Base-by-base conservation (phyloP, 2,329 filamentous ascomycete species). In the Alternaria angustiovoidea region DNA sequence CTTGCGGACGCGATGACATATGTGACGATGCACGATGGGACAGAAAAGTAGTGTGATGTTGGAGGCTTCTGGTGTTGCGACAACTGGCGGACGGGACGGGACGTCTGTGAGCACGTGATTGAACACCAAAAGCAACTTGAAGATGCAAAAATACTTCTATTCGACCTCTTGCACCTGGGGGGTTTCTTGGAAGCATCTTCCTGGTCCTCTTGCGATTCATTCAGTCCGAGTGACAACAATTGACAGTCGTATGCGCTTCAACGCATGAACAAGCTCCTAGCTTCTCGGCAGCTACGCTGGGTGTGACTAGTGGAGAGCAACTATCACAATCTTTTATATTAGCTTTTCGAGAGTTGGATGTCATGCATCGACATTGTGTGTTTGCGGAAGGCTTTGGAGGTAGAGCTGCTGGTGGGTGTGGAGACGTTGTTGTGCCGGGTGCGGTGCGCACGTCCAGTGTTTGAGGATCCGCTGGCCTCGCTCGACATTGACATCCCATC, bases 371-470 rank as follows among this genome's bases (percentile, higher is more conserved):
- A 46, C 34, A 51, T 51, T 24, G 34, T 32, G 39, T 39, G 58
- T 30, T 41, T 24, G 54, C 28, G 42, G 22, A 49, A 20, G 11
- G 39, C 38, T 52, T 12, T 57, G 20, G 20, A n/a, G 57, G 22
- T 14, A 30, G 51, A 28, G 42, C 51, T 34, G 34, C 36, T 53
- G 20, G 14, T 55, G 51, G 46, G 41, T 51, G 54, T 59, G 56
- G 60, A 57, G 57, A 61, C 60, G 42, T 18, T 38, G 57, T 34
- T 57, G 43, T 44, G 57, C 59, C 61, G 62, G 57, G 28, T 30
- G 28, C 28, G 60, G 58, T 44, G 57, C 58, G 65, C 64, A 66
- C 65, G 61, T 60, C 41, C 63, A 62, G 57, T 57, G 54, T 57
- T 49, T 58, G 59, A 53, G 26, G 48, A 57, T 49, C 59, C 38